phyloP scores from a whole-genome alignment of 148 eudicot species.

The Nyssa sinensis region DNA sequence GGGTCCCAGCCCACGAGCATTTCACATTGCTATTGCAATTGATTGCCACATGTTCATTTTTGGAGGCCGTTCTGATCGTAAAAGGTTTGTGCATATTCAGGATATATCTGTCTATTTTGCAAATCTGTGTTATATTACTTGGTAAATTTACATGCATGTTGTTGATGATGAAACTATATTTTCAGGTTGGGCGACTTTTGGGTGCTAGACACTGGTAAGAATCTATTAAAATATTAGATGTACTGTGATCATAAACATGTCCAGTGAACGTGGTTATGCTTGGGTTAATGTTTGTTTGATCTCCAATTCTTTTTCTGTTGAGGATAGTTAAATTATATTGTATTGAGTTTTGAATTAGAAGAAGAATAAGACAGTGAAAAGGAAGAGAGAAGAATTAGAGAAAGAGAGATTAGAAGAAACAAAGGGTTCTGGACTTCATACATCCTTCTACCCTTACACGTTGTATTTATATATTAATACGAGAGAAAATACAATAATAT shows the following conservation, averaged over 20 bases:
- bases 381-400: no score
- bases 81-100: constrained; percentile 46
- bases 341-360: no score
- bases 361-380: no score
- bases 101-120: not conserved
- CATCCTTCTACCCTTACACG: no score
- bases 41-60: constrained; percentile 98
- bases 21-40: constrained; percentile 84
- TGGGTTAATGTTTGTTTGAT: constrained; percentile 11
- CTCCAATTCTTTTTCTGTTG: constrained; percentile 1
- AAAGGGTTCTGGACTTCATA: no score
- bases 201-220: constrained; percentile 93
- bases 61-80: constrained; percentile 85
- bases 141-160: not conserved
- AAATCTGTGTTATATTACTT: constrained; percentile 1
- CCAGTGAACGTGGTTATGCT: not conserved
- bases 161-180: constrained; percentile 12
- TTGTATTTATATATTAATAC: no score
- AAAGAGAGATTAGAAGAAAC: no score
- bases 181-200: constrained; percentile 99
- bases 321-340: no score
- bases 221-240: not conserved
- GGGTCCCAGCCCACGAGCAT: constrained; percentile 94
- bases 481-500: no score
- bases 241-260: not conserved